Evolutionary conservation across 768 basidiomycete species (phyloP).

Genomic region (Phlebiopsis flavidoalba): DNA sequence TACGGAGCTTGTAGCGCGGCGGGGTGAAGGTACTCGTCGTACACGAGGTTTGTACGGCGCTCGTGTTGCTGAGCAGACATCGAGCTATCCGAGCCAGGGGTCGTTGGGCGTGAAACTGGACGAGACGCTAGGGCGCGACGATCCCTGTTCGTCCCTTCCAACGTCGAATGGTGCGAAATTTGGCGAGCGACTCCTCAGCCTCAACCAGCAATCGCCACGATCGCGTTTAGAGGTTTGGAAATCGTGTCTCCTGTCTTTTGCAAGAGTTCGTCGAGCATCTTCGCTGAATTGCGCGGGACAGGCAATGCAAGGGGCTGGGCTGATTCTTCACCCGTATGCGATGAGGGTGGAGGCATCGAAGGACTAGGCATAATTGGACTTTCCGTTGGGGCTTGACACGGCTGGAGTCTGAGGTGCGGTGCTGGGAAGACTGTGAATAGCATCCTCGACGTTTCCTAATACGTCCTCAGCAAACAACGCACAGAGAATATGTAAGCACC

Average conservation of each 20-base stretch:
- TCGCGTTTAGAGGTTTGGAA: constrained; percentile 85
- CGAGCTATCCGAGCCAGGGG: constrained; percentile 22
- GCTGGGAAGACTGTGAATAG: constrained; percentile 44
- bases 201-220: constrained; percentile 85
- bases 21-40: constrained; percentile 32
- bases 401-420: constrained; percentile 29
- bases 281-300: constrained; percentile 44
- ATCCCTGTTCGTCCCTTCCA: constrained; percentile 44
- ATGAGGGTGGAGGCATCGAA: constrained; percentile 14
- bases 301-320: constrained; percentile 73
- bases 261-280: constrained; percentile 76
- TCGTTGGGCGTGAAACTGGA: constrained; percentile 21
- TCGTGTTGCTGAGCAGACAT: constrained; percentile 31
- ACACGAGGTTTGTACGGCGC: constrained; percentile 77
- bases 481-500: neutral
- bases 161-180: constrained; percentile 67
- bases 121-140: constrained; percentile 27
- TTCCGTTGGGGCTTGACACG: constrained; percentile 19
- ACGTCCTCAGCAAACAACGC: no score
- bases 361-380: constrained; percentile 13
- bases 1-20: constrained; percentile 18
- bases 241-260: constrained; percentile 90
- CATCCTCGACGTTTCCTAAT: constrained; percentile 53
- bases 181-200: constrained; percentile 58
- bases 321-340: constrained; percentile 84